Base-by-base conservation (phyloP, 805 yeast genomes). In the Kuraishia ogatae region DNA sequence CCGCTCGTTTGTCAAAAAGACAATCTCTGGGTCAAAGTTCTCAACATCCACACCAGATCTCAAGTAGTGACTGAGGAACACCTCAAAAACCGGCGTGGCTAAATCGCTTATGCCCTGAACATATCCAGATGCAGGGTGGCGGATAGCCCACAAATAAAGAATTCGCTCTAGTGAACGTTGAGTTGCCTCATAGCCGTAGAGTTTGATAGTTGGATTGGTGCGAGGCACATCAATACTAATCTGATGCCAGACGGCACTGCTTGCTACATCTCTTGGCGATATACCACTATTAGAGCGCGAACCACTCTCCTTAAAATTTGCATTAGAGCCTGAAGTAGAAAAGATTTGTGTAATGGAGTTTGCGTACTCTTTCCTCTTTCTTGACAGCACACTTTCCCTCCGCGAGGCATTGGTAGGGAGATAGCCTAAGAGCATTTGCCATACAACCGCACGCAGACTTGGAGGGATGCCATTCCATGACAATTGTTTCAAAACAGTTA, bases 71-170 rank as follows among this genome's bases (percentile, higher is more conserved):
- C 83, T 76, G 51, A 94, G 68, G 63, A 93, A 93, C 0, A 91
- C 85, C 69, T 93, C 96, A 69, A 80, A 91, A 66, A 94, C 89
- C 2, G 99, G 98, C 1, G 97, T 93, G 17, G 85, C 89, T 52
- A 93, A 76, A 71, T 93, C 99, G 68, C 93, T 93, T 53, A 93
- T 93, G 26, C 99, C 99, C 72, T 93, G 99, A 21, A 93, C 99
- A 68, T 93, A 93, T 17, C 99, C 99, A 65, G 94, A 85, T 6
- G 98, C 97, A 1, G 99, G 98, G 66, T 94, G 98, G 61, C 98
- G 78, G 24, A 93, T 84, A 0, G 98, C 96, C 99, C 99, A 93
- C 39, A 93, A 73, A 64, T 91, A 93, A 54, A 93, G 72, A 10
- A 94, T 83, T 60, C 87, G 82, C 62, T 92, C 91, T 57, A 93